These are phyloP conservation scores for Pseudozyma sp. DNA, from an alignment of 1,284 basidiomycete genomes.

Conservation along the genomic window DNA sequence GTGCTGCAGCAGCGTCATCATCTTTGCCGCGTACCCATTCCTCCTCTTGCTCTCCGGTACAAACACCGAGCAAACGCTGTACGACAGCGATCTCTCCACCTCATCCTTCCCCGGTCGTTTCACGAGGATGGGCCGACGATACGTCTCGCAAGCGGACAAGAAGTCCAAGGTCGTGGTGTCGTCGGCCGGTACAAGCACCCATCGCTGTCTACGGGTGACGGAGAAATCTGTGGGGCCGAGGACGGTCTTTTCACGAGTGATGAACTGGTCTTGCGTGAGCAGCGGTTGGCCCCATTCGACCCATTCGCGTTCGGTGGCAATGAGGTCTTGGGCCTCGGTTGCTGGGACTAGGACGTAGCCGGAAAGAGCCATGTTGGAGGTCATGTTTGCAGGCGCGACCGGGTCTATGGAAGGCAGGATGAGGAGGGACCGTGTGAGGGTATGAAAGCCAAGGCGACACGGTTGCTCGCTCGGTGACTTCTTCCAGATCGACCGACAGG, in stretches of 20 bases:
- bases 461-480: neutral
- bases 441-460: too few species aligned
- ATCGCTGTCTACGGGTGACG: slow-evolving; percentile 16
- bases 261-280: slow-evolving; percentile 27
- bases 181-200: slow-evolving; percentile 38
- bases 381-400: neutral
- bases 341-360: slow-evolving; percentile 30
- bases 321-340: slow-evolving; percentile 28
- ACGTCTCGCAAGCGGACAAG: slow-evolving; percentile 37
- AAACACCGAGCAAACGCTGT: slow-evolving; percentile 69
- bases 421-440: too few species aligned
- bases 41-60: slow-evolving; percentile 71
- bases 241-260: slow-evolving; percentile 26
- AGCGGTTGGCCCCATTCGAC: slow-evolving; percentile 41
- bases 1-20: slow-evolving; percentile 74
- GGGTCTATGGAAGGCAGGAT: neutral
- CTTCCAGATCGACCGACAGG: neutral
- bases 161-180: slow-evolving; percentile 35
- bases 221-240: slow-evolving; percentile 30
- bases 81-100: slow-evolving; percentile 29
- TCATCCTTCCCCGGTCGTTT: slow-evolving; percentile 7
- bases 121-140: slow-evolving; percentile 32
- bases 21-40: slow-evolving; percentile 73
- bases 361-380: neutral
- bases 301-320: slow-evolving; percentile 38